Base-by-base conservation (phyloP, 2,329 filamentous ascomycete genomes). In the Colletotrichum noveboracense region DNA sequence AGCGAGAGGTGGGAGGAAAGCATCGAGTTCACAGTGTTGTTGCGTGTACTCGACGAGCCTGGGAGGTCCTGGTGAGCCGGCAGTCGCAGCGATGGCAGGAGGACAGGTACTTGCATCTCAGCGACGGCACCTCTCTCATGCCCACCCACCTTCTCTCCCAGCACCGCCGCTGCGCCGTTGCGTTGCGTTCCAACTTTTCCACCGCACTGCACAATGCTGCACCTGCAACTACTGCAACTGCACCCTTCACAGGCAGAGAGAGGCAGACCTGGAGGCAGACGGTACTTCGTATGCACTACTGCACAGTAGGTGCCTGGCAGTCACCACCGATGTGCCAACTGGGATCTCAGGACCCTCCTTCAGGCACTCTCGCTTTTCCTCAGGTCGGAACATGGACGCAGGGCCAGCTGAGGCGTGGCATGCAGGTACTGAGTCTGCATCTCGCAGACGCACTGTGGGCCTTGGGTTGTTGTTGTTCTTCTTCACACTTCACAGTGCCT, bases 341-440 rank as follows among this genome's bases (percentile, higher is more conserved):
- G 7, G 21, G 66, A 21, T 55, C 30, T 52, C 36, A 66, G 65
- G 43, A 56, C 38, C 21, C 13, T 7, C 16, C 52, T 36, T 43
- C n/a, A 61, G 68, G 38, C 72, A 66, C 55, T 48, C 43, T 48
- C 43, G 43, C 43, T 13, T 21, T 48, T 48, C 48, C 14, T 52
- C 62, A 43, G 69, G 70, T 68, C 64, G 70, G 56, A 68, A 75
- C 64, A 55, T 75, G 14, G 70, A 56, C 52, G 70, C 73, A 73
- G 74, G 74, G 70, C 70, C 24, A 62, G 71, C 48, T 76, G 52
- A 58, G n/a, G 74, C 60, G 67, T 75, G 68, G 72, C 75, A 77
- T 77, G 75, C 75, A 77, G 75, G 72, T 75, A 75, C 75, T 71
- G 71, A 65, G 71, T 71, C 62, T 56, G 55, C 32, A 13, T 30